Evolutionary conservation across 768 basidiomycete genomes (phyloP).

Genomic region (Kwoniella europaea): DNA sequence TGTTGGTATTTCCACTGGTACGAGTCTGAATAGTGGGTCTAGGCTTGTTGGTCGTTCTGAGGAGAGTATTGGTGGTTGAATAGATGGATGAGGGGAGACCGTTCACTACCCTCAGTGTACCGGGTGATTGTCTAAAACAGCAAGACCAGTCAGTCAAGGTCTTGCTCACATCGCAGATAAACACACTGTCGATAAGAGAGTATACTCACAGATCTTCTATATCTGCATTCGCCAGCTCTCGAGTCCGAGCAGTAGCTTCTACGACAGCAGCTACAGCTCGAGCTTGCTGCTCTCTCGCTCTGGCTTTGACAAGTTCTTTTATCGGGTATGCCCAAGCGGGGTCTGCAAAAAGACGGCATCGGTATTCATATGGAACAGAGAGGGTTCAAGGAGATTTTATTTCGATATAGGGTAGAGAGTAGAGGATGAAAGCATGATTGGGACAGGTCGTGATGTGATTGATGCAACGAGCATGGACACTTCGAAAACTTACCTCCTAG

Average conservation of each 20-base stretch:
- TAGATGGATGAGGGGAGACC: constrained; percentile 58
- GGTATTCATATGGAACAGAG: background rate
- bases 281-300: constrained; percentile 57
- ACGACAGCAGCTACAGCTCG: constrained; percentile 56
- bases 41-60: background rate
- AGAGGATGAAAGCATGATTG: too few species aligned
- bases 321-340: constrained; percentile 56
- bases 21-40: background rate
- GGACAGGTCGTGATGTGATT: background rate
- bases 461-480: background rate
- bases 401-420: too few species aligned
- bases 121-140: constrained; percentile 5
- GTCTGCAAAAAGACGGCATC: constrained; percentile 38
- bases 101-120: constrained; percentile 54
- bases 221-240: constrained; percentile 21
- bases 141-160: background rate
- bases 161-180: background rate
- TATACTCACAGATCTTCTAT: constrained; percentile 33
- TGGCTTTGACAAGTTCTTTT: constrained; percentile 50
- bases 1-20: background rate
- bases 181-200: background rate
- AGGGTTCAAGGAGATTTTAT: too few species aligned
- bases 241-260: constrained; percentile 44
- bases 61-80: constrained; percentile 45
- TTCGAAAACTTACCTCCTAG: constrained; percentile 51